Conservation (phyloP, 345 rosid genomes). For the Eucalyptus curtisii region DNA sequence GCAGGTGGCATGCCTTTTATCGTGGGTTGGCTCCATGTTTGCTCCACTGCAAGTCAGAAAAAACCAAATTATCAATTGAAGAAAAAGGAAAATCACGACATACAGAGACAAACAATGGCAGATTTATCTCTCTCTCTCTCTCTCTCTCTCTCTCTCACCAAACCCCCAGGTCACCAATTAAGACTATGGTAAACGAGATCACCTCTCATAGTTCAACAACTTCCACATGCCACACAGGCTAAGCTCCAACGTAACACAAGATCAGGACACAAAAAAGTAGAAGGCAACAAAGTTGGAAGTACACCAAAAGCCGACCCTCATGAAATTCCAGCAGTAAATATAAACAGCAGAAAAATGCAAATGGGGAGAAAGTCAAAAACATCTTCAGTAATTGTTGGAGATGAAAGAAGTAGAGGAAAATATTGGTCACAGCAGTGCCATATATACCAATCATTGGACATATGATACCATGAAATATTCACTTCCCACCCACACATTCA, state of each 20-base stretch:
- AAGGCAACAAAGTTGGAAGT: background rate
- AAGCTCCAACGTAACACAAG: background rate
- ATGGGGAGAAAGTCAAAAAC: background rate
- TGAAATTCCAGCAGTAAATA: background rate
- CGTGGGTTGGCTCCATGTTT: conserved; percentile 71
- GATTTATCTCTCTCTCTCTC: background rate
- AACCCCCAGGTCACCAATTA: background rate
- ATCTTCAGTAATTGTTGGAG: background rate
- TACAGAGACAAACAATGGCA: background rate
- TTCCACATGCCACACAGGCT: background rate
- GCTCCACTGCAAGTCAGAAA: conserved; percentile 35
- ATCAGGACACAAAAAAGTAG: background rate
- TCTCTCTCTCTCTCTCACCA: background rate
- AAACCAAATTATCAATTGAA: background rate
- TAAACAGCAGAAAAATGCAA: background rate
- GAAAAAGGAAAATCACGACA: background rate
- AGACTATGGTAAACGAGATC: background rate
- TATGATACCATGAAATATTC: too few species aligned
- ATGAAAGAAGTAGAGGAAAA: background rate
- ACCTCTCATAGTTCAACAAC: background rate
- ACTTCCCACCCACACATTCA: too few species aligned
- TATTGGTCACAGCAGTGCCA: background rate
- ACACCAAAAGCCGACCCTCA: background rate
- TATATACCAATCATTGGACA: background rate
- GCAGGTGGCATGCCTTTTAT: conserved; percentile 60